Conservation (phyloP, 139 green algal species). For the Closterium sp. region DNA sequence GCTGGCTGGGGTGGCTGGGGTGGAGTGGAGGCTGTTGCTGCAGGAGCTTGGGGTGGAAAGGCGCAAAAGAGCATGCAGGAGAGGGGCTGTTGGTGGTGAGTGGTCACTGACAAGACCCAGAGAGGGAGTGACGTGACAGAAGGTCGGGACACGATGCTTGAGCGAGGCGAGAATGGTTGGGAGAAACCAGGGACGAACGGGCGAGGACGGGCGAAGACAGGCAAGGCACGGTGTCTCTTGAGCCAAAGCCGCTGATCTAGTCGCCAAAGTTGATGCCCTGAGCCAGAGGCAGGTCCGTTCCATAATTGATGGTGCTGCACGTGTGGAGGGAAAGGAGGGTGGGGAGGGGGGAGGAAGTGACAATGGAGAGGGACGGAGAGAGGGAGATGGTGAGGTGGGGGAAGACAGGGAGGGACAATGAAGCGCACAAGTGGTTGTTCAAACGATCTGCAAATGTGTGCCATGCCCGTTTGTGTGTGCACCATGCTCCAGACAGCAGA, state of each 20-base stretch:
- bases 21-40: background rate
- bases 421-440: too few species aligned
- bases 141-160: too few species aligned
- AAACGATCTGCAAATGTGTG: background rate
- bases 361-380: background rate
- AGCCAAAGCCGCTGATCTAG: background rate
- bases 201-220: too few species aligned
- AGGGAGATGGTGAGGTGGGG: background rate
- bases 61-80: background rate
- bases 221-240: too few species aligned
- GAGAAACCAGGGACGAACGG: too few species aligned
- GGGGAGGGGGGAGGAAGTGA: background rate
- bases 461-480: too few species aligned
- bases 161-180: too few species aligned
- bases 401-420: background rate
- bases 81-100: background rate
- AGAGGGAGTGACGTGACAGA: background rate
- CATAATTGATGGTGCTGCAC: slow-evolving; percentile 51
- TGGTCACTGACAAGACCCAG: background rate
- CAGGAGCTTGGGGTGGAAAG: background rate
- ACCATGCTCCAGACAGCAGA: background rate
- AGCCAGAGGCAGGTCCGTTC: slow-evolving; percentile 37
- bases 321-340: background rate
- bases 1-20: background rate
- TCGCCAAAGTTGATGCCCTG: slow-evolving; percentile 47